These are phyloP conservation scores for Pichia gijzeniarum DNA, from an alignment of 805 yeast species.

Conservation along the genomic window DNA sequence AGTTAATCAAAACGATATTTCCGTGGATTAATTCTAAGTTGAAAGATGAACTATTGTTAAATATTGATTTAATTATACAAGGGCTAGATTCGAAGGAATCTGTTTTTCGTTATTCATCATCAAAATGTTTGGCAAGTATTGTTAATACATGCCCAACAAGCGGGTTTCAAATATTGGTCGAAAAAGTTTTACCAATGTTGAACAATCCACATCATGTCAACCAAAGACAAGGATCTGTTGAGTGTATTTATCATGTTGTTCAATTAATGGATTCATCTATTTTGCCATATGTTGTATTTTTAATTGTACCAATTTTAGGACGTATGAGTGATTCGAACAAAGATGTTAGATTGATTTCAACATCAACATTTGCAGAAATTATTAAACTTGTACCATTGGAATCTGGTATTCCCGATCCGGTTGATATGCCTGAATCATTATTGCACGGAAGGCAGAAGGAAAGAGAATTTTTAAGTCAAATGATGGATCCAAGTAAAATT, in stretches of 20 bases:
- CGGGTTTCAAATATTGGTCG: conserved; percentile 76
- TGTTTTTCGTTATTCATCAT: conserved; percentile 83
- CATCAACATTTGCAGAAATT: conserved; percentile 93
- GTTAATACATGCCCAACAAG: conserved; percentile 61
- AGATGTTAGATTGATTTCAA: conserved; percentile 84
- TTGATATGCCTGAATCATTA: conserved; percentile 77
- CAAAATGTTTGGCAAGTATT: conserved; percentile 79
- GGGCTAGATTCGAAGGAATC: conserved; percentile 66
- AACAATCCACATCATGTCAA: conserved; percentile 63
- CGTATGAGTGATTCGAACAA: conserved; percentile 94
- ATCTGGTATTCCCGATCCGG: conserved; percentile 95
- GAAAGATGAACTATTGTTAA: conserved; percentile 42
- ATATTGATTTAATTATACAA: conserved; percentile 44
- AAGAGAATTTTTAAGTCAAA: conserved; percentile 89
- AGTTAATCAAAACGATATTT: conserved; percentile 67
- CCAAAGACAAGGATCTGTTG: conserved; percentile 91
- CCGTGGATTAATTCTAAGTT: conserved; percentile 51
- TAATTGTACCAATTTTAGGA: conserved; percentile 94
- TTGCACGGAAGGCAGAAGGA: conserved; percentile 88
- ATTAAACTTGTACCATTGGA: conserved; percentile 94
- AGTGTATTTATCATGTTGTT: conserved; percentile 80
- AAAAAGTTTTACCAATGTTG: conserved; percentile 69
- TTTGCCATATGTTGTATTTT: conserved; percentile 88
- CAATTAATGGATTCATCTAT: conserved; percentile 81
- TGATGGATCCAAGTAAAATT: conserved; percentile 95